Evolutionary conservation across 1,284 basidiomycete species (phyloP), one percentile per base, ranked within the genome.

Genomic region (Sanghuangporus sanghuang): DNA sequence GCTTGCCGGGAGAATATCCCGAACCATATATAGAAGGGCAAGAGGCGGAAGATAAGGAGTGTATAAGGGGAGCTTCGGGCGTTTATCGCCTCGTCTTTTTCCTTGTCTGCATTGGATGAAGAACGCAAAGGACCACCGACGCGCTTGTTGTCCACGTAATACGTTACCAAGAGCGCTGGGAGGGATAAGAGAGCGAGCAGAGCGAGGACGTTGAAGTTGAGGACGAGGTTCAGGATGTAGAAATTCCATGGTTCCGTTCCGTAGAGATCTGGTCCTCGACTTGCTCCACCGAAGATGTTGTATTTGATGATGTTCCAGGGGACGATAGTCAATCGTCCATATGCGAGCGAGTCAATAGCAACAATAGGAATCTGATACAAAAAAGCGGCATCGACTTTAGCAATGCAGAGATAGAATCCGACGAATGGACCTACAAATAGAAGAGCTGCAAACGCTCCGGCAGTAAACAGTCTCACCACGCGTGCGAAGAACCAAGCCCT

Each of bases 281-380:
- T 81, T 27, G 85, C 76, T 44, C 90, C 85, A 36, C 82, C 85
- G 74, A 99, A 92, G 67, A 99, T 82, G 75, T 99, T 99, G 82
- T 99, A 99, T 59, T 81, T 79, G 71, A 99, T 74, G 67, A 98
- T 96, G 75, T 99, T 98, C 86, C 95, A 92, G 1, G 96, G 91
- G 1, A 93, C 92, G 63, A 98, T 76, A 1, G 84, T 81, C 46
- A 87, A 76, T 65, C 83, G 85, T 36, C 93, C 94, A 72, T 98
- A 99, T 2, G 91, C 94, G 67, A 91, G 80, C 35, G 89, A 92
- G 78, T 99, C 97, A 66, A 97, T 79, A 18, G 79, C 79, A 65
- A 91, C 75, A 62, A 95, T 86, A 1, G 94, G 93, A 56, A 95
- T 75, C 93, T 95, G 71, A 27, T 32, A 55, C 16, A 14, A 27